Evolutionary conservation across 306 rosid species (phyloP).

Genomic region (Fragaria ananassa): DNA sequence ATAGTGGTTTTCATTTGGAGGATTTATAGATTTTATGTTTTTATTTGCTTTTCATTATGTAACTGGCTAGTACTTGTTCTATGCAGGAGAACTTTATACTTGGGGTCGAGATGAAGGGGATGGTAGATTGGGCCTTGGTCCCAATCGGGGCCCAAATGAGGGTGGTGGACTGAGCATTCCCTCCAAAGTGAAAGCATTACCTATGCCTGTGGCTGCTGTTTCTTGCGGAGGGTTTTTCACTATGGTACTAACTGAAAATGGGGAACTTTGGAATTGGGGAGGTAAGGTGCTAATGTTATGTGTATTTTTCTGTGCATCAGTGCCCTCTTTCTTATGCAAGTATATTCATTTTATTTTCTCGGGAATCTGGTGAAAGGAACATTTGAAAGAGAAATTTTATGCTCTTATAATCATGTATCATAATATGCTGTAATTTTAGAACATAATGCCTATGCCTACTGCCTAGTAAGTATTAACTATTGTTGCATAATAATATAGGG

Average conservation of each 20-base stretch:
- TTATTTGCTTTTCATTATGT: neutral
- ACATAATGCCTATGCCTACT: conserved; percentile 1
- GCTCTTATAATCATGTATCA: neutral
- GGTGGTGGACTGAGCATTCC: conserved; percentile 87
- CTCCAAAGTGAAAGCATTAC: conserved; percentile 68
- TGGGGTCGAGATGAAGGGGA: conserved; percentile 99
- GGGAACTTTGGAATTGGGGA: conserved; percentile 93
- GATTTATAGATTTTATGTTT: neutral
- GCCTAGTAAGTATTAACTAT: neutral
- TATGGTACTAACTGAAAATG: conserved; percentile 66
- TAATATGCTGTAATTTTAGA: neutral
- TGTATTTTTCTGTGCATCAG: neutral
- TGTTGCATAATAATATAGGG: neutral
- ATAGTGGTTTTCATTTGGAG: neutral
- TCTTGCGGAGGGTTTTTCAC: conserved; percentile 95
- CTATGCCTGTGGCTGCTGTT: conserved; percentile 65
- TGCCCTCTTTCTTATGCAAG: neutral
- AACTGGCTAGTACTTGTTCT: conserved; percentile 20
- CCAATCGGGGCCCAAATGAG: conserved; percentile 80
- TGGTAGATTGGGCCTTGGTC: conserved; percentile 96
- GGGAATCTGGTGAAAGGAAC: neutral
- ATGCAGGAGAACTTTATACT: conserved; percentile 73
- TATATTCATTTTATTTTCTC: neutral
- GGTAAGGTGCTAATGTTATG: conserved; percentile 41
- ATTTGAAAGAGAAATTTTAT: neutral